Base-by-base conservation (phyloP, 805 yeast genomes). In the Candida ovalis region DNA sequence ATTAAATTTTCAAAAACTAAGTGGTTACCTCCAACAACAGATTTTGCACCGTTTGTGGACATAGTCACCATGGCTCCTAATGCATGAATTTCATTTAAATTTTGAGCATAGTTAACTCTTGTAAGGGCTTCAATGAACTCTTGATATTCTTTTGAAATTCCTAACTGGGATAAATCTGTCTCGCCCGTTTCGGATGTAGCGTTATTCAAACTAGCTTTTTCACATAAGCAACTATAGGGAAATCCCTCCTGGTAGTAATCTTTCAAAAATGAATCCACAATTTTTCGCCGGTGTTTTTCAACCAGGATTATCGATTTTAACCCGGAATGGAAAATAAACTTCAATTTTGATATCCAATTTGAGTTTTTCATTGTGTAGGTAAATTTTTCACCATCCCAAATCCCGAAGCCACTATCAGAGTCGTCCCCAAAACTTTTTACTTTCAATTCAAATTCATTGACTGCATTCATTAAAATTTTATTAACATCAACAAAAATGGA, bases 21-120 rank as follows among this genome's bases (percentile, higher is more conserved):
- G 56, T 63, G 70, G 51, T 76, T 76, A 5, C 81, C 81, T 5
- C 80, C 80, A 3, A 58, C 54, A 3, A 77, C 68, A 3, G 61
- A 53, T 10, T 52, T 46, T 1, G 71, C 69, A 12, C 63, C 67
- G 2, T 60, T 60, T 0, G 77, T 72, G 2, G 75, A 67, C 23
- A 73, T 28, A 12, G 72, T 60, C 15, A 76, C 75, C 24, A 69
- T 43, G 1, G 73, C 62, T 0, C 72, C 80, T 18, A 76, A 50
- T 0, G 70, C 72, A 46, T 75, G 77, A n/a, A 75, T 66, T n/a
- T 69, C 61, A 41, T 67, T 57, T 7, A 73, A 43, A 46, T 72
- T 62, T 22, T 69, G 72, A 1, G 73, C 71, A 56, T 75, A 76
- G 57, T 75, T 76, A 43, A 64, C 74, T 46, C 80, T 57, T 0